Evolutionary conservation across 768 basidiomycete genomes (phyloP), one percentile per base, ranked within the genome.

Genomic region (Lactarius hengduanensis): DNA sequence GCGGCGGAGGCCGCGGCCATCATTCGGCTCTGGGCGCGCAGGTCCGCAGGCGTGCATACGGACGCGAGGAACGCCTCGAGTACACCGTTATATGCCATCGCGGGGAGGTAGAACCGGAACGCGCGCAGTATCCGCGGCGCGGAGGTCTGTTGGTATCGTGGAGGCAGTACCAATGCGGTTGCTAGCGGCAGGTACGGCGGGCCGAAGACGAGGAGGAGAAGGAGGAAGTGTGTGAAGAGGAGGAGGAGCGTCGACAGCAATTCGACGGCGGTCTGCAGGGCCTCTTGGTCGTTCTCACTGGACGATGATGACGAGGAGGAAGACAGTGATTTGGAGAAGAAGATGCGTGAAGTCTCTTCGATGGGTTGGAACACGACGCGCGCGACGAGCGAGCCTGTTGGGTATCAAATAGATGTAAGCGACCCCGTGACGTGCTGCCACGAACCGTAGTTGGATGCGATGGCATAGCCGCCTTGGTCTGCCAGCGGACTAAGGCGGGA

Each of bases 371-470:
- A 96, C 30, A 96, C 73, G 64, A 98, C 90, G 20, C 97, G 88
- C 6, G 95, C 96, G 30, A 97, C 79, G 16, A 98, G 83, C 3
- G 96, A 97, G 58, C 96, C 96, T 96, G 71, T 4, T 9, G 5
- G 30, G 22, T 34, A 34, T 13, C 63, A 26, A 26, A 1, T 26
- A 13, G 16, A 20, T 3, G 28, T 59, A 30, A 57, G 13, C 4
- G n/a, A 38, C 28, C 11, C 22, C 54, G 34, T 16, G 61, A 7
- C 45, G 45, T 1, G 22, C 22, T 20, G 22, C 22, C n/a, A 50
- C 84, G 57, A 60, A 92, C 96, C 97, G 74, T 99, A 99, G 76
- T 98, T 98, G 43, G 91, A 89, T 15, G 97, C 96, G 16, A 99
- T 81, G 0, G 96, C 96, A 75, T 97, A 98, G 2, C 94, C 95